phyloP scores from a whole-genome alignment of 306 rosid genomes.

The Cercis canadensis region DNA sequence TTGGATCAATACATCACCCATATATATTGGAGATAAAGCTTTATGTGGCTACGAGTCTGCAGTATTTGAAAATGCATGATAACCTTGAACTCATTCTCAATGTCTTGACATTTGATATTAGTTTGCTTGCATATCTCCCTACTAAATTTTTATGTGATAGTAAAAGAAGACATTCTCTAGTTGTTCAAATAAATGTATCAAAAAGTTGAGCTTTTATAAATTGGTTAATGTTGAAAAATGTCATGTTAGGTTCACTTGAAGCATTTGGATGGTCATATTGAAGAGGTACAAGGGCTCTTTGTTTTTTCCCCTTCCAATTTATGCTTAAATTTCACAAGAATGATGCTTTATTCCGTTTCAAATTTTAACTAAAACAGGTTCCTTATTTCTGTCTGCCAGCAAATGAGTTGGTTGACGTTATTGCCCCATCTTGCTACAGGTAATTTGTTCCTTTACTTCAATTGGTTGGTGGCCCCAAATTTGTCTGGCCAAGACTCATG shows the following conservation, averaged over 20 bases:
- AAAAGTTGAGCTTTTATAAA: conserved; percentile 19
- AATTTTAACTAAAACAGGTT: conserved; percentile 68
- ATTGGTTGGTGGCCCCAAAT: conserved; percentile 2
- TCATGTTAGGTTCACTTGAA: conserved; percentile 78
- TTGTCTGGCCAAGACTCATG: not conserved
- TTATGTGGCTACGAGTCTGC: too few species aligned
- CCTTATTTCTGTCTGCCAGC: conserved; percentile 99
- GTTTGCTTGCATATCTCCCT: not conserved
- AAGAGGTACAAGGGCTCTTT: conserved; percentile 66
- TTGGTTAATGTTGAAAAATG: conserved; percentile 21
- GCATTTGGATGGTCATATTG: conserved; percentile 96
- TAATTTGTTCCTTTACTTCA: conserved; percentile 34
- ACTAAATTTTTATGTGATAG: not conserved
- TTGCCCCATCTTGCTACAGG: conserved; percentile 99
- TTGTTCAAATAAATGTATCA: conserved; percentile 9
- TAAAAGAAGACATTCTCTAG: not conserved
- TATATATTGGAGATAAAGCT: too few species aligned
- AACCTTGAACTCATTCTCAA: not conserved
- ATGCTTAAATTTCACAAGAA: conserved; percentile 27
- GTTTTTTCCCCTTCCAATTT: conserved; percentile 6
- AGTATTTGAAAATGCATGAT: not conserved
- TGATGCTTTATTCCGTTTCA: conserved; percentile 48
- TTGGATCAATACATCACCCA: too few species aligned
- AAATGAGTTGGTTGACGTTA: conserved; percentile 95
- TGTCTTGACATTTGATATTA: not conserved